Evolutionary conservation across 192 early-diverging fungal genomes (phyloP).

Genomic region (Coemansia sp.): DNA sequence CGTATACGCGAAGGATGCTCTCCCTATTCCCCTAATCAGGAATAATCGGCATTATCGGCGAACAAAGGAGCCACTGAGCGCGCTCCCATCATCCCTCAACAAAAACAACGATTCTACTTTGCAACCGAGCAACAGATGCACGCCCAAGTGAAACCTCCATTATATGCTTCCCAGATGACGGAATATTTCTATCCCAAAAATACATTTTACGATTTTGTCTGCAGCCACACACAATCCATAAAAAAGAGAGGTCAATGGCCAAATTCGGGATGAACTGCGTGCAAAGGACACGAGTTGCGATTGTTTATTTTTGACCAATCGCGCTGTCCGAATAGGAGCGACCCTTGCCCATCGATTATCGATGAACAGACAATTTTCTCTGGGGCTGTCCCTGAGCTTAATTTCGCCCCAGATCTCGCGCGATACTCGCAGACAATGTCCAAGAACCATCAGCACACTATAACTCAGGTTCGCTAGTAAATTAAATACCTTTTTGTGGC

Average conservation of each 20-base stretch:
- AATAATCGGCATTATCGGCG: neutral
- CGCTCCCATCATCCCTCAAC: neutral
- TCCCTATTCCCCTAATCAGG: neutral
- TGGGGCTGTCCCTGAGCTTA: neutral
- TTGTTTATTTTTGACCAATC: constrained; percentile 16
- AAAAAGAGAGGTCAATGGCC: neutral
- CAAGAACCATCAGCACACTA: neutral
- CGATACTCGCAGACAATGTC: neutral
- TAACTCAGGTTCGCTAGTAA: neutral
- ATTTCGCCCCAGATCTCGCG: neutral
- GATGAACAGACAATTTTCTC: constrained; percentile 4
- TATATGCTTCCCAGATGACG: neutral
- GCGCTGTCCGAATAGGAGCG: neutral
- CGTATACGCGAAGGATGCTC: neutral
- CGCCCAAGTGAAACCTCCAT: neutral
- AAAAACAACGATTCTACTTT: no score
- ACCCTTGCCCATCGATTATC: constrained; percentile 4
- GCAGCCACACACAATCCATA: neutral
- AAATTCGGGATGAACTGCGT: neutral
- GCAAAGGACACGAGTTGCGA: neutral
- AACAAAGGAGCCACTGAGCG: constrained; percentile 1
- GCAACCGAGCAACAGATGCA: neutral
- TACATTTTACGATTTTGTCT: neutral
- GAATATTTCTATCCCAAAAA: neutral
- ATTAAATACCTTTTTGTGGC: neutral